phyloP scores from a whole-genome alignment of 1,139 yeast species.

The Candida anutae region DNA sequence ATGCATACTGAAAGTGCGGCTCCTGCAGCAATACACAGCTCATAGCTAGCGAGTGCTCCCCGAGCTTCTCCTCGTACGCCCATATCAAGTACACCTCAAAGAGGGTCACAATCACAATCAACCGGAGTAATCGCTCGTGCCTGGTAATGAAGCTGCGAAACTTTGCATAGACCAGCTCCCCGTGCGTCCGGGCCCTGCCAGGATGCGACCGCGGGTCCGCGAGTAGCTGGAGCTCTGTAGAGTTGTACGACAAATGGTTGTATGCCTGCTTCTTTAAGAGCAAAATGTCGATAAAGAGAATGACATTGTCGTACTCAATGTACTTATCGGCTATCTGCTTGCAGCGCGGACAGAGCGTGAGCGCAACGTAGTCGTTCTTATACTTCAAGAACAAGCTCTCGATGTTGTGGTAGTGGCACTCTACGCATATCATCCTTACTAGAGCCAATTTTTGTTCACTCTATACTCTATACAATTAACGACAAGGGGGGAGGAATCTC shows the following conservation, averaged over 20 bases:
- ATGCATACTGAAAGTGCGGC: conserved; percentile 54
- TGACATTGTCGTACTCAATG: conserved; percentile 81
- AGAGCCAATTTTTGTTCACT: not conserved
- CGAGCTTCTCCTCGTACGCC: conserved; percentile 77
- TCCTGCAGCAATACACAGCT: conserved; percentile 33
- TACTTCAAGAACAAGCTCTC: conserved; percentile 61
- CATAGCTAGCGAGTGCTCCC: conserved; percentile 17
- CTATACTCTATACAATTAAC: conserved; percentile 4
- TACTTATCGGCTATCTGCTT: conserved; percentile 78
- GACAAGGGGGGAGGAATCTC: conserved; percentile 70
- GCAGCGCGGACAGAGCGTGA: conserved; percentile 73
- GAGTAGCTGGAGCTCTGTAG: conserved; percentile 30
- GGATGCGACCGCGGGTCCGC: conserved; percentile 8
- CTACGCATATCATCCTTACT: conserved; percentile 81
- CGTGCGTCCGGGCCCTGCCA: not conserved
- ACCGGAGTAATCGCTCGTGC: conserved; percentile 31
- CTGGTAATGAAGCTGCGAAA: conserved; percentile 2
- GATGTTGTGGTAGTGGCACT: conserved; percentile 60
- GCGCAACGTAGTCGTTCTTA: conserved; percentile 70
- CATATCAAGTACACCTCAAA: conserved; percentile 88
- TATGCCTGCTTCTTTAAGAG: conserved; percentile 85
- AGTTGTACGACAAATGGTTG: conserved; percentile 78
- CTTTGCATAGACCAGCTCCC: not conserved
- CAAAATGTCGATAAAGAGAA: conserved; percentile 75
- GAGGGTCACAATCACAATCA: conserved; percentile 59